These are phyloP conservation scores for Abrus pulchellus DNA, from an alignment of 306 rosid species.

Conservation along the genomic window DNA sequence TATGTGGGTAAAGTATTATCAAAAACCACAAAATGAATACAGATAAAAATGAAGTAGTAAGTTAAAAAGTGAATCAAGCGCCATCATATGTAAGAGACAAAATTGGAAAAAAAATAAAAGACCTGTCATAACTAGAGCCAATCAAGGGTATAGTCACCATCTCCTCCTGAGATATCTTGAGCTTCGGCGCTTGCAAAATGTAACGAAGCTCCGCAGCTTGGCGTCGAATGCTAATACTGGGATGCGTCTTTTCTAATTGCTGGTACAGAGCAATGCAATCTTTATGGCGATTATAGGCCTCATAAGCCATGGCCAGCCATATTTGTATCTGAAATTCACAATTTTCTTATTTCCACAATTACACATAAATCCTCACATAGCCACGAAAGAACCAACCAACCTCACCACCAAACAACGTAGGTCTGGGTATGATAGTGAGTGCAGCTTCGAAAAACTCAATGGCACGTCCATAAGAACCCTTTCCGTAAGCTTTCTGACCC, in stretches of 20 bases:
- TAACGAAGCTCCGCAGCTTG: slow-evolving; percentile 98
- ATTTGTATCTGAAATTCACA: slow-evolving; percentile 80
- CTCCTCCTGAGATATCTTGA: slow-evolving; percentile 96
- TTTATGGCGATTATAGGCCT: slow-evolving; percentile 83
- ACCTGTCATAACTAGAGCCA: slow-evolving; percentile 57
- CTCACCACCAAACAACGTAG: slow-evolving; percentile 96
- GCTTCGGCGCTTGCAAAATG: slow-evolving; percentile 94
- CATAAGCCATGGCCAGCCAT: slow-evolving; percentile 99
- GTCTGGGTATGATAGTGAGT: slow-evolving; percentile 84
- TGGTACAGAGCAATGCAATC: slow-evolving; percentile 90
- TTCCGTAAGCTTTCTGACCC: slow-evolving; percentile 96
- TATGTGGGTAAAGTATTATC: not conserved
- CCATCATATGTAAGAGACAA: not conserved
- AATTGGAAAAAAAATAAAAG: not conserved
- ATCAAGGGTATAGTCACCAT: slow-evolving; percentile 79
- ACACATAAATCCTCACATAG: slow-evolving; percentile 10
- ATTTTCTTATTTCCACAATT: not conserved
- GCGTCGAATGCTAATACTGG: slow-evolving; percentile 80
- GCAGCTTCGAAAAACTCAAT: slow-evolving; percentile 95
- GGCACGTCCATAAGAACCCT: slow-evolving; percentile 91
- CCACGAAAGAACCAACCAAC: slow-evolving; percentile 67
- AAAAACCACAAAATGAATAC: not conserved
- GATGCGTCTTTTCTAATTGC: slow-evolving; percentile 82
- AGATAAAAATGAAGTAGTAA: not conserved
- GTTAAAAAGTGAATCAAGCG: not conserved